Evolutionary conservation across 192 early-diverging fungal species (phyloP).

Genomic region (Phlyctochytrium bullatum): DNA sequence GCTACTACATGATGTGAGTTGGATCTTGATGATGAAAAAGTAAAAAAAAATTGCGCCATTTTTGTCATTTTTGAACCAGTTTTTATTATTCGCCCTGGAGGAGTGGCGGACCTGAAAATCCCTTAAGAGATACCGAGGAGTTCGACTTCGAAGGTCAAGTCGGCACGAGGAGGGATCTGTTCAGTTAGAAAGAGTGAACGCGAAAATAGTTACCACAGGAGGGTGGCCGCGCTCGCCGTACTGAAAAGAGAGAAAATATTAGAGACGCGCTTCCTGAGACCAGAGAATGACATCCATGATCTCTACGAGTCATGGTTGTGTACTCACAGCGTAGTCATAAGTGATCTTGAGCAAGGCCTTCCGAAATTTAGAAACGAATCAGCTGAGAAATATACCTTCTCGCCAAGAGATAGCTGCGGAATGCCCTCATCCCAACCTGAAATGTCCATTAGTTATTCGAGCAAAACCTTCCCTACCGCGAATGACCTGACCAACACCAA

Average conservation of each 20-base stretch:
- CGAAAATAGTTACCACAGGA: conserved; percentile 30
- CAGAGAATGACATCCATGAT: background rate
- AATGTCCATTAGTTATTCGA: conserved; percentile 34
- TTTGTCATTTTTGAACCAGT: background rate
- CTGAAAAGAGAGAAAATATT: too few species aligned
- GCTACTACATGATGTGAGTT: background rate
- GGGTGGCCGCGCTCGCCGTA: conserved; percentile 78
- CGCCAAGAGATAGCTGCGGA: conserved; percentile 88
- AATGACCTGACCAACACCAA: conserved; percentile 95
- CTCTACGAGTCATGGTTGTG: conserved; percentile 7
- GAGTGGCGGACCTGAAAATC: too few species aligned
- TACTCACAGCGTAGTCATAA: conserved; percentile 62
- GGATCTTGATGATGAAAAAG: background rate
- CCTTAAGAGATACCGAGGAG: conserved; percentile 27
- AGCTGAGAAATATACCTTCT: too few species aligned
- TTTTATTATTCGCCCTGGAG: too few species aligned
- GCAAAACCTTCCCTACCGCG: conserved; percentile 45
- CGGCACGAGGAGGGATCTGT: conserved; percentile 75
- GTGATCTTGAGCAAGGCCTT: conserved; percentile 81
- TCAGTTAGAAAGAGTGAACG: background rate
- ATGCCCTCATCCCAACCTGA: conserved; percentile 80
- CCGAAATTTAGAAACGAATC: too few species aligned
- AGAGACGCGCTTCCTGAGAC: too few species aligned
- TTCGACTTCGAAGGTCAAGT: conserved; percentile 80
- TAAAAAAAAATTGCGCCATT: background rate